Base-by-base conservation (phyloP, 2,329 filamentous ascomycete genomes). In the Aspergillus arachidicola region DNA sequence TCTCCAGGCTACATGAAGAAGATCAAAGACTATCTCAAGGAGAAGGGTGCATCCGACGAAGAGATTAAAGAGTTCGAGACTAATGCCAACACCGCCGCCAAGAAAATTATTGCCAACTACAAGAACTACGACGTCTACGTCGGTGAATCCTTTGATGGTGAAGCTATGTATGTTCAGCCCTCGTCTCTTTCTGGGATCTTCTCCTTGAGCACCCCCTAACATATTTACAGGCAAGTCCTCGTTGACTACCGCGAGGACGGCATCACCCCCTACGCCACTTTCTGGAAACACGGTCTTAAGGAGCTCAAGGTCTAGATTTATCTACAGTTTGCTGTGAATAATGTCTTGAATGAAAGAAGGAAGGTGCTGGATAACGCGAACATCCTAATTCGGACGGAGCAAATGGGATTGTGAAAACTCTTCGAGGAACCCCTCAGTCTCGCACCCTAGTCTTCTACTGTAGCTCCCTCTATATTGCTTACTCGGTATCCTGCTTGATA, bases 211-310 rank as follows among this genome's bases (percentile, higher is more conserved):
- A 7, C 46, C 10, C 51, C 26, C 12, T 63, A 48, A 64, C 57
- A 23, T 41, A 30, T 19, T 34, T 62, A 30, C 68, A 94, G 91
- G 89, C 85, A 97, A 74, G 85, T 94, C 70, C 91, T 97, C 71
- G 91, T 97, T 78, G 96, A 97, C 87, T 99, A 97, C 88, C 94
- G 95, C 75, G 94, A 97, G 80, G 95, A 98, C 75, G 95, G 95
- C 80, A 81, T 90, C 72, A 98, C 94, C 61, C 95, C 95, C 65
- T 99, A 87, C 79, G 85, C 96, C 74, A 91, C 88, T 71, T 83
- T 96, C 84, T 98, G 94, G 94, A 97, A 98, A 89, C 91, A 97
- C 84, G 95, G 94, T 77, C 82, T 98, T 69, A 85, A 83, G 73
- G 90, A 91, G 84, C 89, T 88, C 86, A 98, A 99, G 92, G 93